Evolutionary conservation across 768 basidiomycete genomes (phyloP).

Genomic region (Pleurotus djamor): DNA sequence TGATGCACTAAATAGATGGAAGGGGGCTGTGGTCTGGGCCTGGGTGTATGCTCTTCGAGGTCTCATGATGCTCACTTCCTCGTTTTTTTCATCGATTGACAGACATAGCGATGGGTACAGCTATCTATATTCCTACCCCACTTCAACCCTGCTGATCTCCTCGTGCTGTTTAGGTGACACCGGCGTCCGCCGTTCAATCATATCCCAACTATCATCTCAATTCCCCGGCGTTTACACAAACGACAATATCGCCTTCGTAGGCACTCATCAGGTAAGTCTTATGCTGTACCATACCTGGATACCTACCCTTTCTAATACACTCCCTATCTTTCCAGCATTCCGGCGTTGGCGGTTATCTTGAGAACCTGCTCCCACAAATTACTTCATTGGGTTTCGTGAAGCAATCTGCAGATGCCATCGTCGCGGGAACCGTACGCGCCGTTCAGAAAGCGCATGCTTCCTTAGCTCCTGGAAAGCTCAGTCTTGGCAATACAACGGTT

Average conservation of each 20-base stretch:
- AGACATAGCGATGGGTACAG: constrained; percentile 76
- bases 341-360: constrained; percentile 77
- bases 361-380: constrained; percentile 75
- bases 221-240: constrained; percentile 67
- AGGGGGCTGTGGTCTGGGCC: neutral
- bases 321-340: constrained; percentile 43
- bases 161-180: constrained; percentile 38
- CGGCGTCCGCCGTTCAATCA: constrained; percentile 68
- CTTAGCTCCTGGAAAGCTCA: constrained; percentile 57
- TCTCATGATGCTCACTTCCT: neutral
- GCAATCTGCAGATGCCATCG: constrained; percentile 70
- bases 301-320: neutral
- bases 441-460: constrained; percentile 65
- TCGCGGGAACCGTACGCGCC: constrained; percentile 66
- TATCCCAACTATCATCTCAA: constrained; percentile 49
- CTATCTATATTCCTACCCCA: neutral
- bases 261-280: constrained; percentile 46
- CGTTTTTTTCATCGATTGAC: neutral
- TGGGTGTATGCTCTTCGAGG: neutral
- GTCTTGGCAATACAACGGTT: constrained; percentile 68
- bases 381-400: constrained; percentile 74
- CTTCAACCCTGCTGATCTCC: constrained; percentile 5
- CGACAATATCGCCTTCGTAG: constrained; percentile 72
- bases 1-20: neutral
- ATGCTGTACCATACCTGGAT: neutral